Percentiles rank a stretch among this genome's conserved stretches.
These are phyloP conservation scores for Candida fluviatilis DNA, from an alignment of 805 yeast species.

Conservation along the genomic window DNA sequence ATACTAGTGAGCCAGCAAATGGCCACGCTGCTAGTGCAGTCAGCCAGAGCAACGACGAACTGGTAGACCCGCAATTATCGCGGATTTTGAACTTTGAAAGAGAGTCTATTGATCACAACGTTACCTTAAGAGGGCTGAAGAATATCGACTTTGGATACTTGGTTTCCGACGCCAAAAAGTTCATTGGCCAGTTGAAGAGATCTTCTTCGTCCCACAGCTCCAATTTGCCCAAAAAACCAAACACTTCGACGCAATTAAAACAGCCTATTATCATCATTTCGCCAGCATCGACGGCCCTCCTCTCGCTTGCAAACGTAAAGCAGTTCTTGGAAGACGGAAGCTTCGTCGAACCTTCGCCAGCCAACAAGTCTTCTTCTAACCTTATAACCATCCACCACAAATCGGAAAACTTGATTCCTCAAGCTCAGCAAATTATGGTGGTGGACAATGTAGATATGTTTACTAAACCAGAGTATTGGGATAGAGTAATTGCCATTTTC, in stretches of 20 bases:
- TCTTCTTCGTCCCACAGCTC: constrained; percentile 9
- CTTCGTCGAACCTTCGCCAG: constrained; percentile 52
- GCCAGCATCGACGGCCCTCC: constrained; percentile 41
- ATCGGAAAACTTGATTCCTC: constrained; percentile 47
- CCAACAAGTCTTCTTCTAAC: constrained; percentile 27
- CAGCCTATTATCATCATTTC: constrained; percentile 43
- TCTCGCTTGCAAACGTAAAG: constrained; percentile 37
- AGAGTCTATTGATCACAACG: constrained; percentile 53
- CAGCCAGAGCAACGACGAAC: too few relatives aligned
- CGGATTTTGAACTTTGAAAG: constrained; percentile 46
- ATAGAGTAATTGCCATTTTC: constrained; percentile 89
- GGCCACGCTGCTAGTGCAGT: not conserved
- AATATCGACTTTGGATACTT: constrained; percentile 64
- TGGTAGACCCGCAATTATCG: constrained; percentile 47
- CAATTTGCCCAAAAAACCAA: constrained; percentile 6
- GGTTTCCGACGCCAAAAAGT: constrained; percentile 59
- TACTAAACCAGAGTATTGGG: constrained; percentile 96
- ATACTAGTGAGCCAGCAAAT: constrained; percentile 20
- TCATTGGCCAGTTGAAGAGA: constrained; percentile 48
- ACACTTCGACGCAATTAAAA: constrained; percentile 15
- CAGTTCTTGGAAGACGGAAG: constrained; percentile 63
- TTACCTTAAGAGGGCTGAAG: constrained; percentile 62
- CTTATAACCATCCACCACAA: constrained; percentile 51
- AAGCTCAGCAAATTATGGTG: constrained; percentile 65
- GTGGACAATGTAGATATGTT: constrained; percentile 82